Percentiles rank a stretch among this genome's conserved stretches.
These are phyloP conservation scores for sorghum (Sorghum bicolor) DNA, from an alignment of 176 grass and related monocot genomes.

Conservation along the genomic window Sorghum_bicolor_NCBIv3 NC_012870.2:66777501-66778000, in stretches of 20 bases:
- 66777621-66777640: neutral
- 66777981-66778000: neutral
- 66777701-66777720: constrained; percentile 47
- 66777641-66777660: neutral
- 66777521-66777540: constrained; percentile 37
- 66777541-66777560: neutral
- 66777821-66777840: neutral
- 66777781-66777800: constrained; percentile 22
- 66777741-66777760: constrained; percentile 16
- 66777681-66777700: neutral
- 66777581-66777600: constrained; percentile 21
- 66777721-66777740: constrained; percentile 4
- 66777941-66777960: neutral
- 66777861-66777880: neutral
- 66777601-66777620: neutral
- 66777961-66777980: neutral
- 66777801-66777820: neutral
- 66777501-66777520: constrained; percentile 23
- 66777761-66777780: neutral
- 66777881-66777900: neutral
- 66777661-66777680: neutral
- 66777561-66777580: neutral
- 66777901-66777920: neutral
- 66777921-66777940: neutral
- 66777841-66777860: neutral